Base-by-base conservation (phyloP, 129 eudicot species). In the Gnaphalium uliginosum region DNA sequence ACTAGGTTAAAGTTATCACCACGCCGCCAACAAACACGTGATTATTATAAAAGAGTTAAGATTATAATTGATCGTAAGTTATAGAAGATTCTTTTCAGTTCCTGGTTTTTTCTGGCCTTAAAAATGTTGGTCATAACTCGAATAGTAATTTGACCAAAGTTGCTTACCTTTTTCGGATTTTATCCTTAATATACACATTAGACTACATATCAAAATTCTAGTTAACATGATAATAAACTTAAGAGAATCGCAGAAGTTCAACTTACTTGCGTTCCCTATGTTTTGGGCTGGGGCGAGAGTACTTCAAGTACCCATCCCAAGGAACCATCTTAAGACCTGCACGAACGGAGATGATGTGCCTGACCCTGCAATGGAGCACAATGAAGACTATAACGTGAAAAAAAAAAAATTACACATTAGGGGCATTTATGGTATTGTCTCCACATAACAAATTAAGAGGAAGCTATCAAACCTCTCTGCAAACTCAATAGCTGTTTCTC, bases 231-330 rank as follows among this genome's bases (percentile, higher is more conserved):
- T 61, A 17, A 46, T 32, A 23, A 33, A 29, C 39, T 8, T 11
- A 60, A 19, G 50, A 64, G 25, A 63, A 41, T 18, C 6, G 22
- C 46, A 43, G 4, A 69, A 41, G 43, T 59, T 54, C 0, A 74
- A 82, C 96, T 81, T 93, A 90, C 97, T 94, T 94, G 65, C 84
- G 84, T 74, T 94, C 96, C 67, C 90, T 87, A 68, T 88, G 98
- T 86, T 89, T 90, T 64, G 98, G 96, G 80, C 97, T 94, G 60
- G 98, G 98, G 51, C 98, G 97, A 70, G 98, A 94, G 67, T 94
- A 94, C 79, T 94, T 94, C 86, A 94, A 78, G 70, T 87, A 94
- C 68, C 98, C 98, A 66, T 94, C 98, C 98, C 98, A 94, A 0
- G 98, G 98, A 60, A 94, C 98, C 89, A 72, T 94, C 62, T 89